Evolutionary conservation across 805 yeast species (phyloP), one percentile per base, ranked within the genome.

Genomic region (Yueomyces sp.): DNA sequence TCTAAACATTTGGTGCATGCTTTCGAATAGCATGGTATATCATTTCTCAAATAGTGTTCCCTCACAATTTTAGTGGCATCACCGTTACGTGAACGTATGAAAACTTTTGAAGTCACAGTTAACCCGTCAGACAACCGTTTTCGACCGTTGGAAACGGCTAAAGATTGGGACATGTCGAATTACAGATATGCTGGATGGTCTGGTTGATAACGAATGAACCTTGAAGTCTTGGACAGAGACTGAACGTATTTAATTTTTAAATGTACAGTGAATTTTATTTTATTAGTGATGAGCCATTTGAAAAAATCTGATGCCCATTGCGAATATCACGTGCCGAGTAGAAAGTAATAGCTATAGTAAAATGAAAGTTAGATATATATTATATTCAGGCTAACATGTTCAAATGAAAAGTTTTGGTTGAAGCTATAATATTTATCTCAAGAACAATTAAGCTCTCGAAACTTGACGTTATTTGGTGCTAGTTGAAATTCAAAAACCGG

Each of bases 31-130:
- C 98, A 92, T 26, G 96, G 95, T 42, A 92, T 86, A 63, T 92
- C 99, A 43, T 76, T 77, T 61, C 98, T 74, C 45, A 92, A 67
- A 58, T 92, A 92, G 62, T 90, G 98, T 59, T 92, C 99, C 51
- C 96, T 73, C 7, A 90, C 95, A 29, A 92, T 74, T 60, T 92
- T 52, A 34, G 87, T 73, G 4, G 96, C 96, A 39, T 81, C 80
- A 7, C 97, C 97, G 49, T 82, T 78, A 54, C 92, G 73, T 2
- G 96, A 85, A 53, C 96, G 69, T 45, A 92, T 95, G 65, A 84
- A 90, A 12, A 92, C 95, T 62, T 90, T 90, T 40, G 82, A 84
- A 0, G 92, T 81, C 32, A 82, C 92, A 3, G 82, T 69, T 28
- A 76, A 60, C 1, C 80, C 81, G 3, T 68, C 67, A 1, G 72